These are phyloP conservation scores for Didymella keratinophila DNA, from an alignment of 2,329 filamentous ascomycete species.

Conservation along the genomic window DNA sequence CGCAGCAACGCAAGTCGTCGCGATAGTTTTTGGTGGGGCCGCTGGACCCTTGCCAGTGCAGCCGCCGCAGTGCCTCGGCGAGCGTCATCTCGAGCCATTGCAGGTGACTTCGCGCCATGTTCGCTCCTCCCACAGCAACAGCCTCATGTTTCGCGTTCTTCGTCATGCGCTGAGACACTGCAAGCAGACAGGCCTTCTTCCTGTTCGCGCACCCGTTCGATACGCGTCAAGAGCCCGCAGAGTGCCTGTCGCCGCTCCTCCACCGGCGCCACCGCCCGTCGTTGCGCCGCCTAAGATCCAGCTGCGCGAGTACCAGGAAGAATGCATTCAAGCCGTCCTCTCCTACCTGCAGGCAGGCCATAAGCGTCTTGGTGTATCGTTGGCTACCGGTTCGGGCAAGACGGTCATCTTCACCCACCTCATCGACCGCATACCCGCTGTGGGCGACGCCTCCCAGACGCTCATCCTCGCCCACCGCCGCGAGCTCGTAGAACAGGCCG, in stretches of 20 bases:
- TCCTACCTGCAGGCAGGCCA: conserved; percentile 73
- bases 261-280: conserved; percentile 20
- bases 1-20: background rate
- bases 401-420: conserved; percentile 97
- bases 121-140: conserved; percentile 22
- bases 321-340: conserved; percentile 86
- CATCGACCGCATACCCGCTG: conserved; percentile 75
- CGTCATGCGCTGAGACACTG: conserved; percentile 42
- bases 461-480: conserved; percentile 91
- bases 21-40: conserved; percentile 22
- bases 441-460: conserved; percentile 72
- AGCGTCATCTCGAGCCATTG: conserved; percentile 23
- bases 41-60: conserved; percentile 2
- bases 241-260: conserved; percentile 4
- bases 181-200: conserved; percentile 22
- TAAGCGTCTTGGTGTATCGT: conserved; percentile 80
- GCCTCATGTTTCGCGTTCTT: conserved; percentile 42
- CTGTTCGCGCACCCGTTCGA: conserved; percentile 21
- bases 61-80: background rate
- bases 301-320: conserved; percentile 86
- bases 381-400: conserved; percentile 89
- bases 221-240: conserved; percentile 27
- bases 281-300: conserved; percentile 52
- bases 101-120: conserved; percentile 30
- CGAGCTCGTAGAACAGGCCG: conserved; percentile 94